A percentile compares a stretch with the other conserved stretches of the same genome.
Evolutionary conservation across 208 protist genomes (phyloP).

Genomic region (Blastocrithidia nonstop): DNA sequence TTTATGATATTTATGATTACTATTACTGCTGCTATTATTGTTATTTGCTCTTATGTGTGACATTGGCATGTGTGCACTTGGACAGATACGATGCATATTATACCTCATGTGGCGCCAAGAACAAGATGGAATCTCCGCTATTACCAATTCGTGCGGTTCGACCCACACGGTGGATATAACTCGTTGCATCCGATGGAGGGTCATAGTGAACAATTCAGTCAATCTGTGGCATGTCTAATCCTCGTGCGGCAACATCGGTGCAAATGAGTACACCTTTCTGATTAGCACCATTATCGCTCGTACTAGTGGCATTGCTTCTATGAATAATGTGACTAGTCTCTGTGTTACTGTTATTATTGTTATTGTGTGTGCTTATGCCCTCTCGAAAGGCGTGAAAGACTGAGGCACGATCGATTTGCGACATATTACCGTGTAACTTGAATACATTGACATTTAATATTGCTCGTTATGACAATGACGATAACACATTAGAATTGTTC

Average conservation of each 20-base stretch:
- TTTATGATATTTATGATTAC: too few species aligned
- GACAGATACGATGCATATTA: constrained; percentile 80
- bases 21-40: constrained; percentile 3
- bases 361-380: constrained; percentile 15
- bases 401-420: constrained; percentile 84
- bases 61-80: constrained; percentile 37
- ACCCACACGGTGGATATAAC: constrained; percentile 93
- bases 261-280: constrained; percentile 86
- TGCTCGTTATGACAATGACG: constrained; percentile 6
- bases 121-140: constrained; percentile 85
- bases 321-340: too few species aligned
- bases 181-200: constrained; percentile 85
- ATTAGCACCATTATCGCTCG: constrained; percentile 14
- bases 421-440: constrained; percentile 91
- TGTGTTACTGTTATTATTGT: constrained; percentile 20
- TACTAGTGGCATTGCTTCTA: too few species aligned
- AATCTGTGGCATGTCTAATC: constrained; percentile 91
- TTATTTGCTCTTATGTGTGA: neutral
- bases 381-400: constrained; percentile 84
- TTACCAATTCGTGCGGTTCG: constrained; percentile 92
- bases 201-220: constrained; percentile 97
- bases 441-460: constrained; percentile 81
- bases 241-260: constrained; percentile 90
- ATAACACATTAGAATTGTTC: too few species aligned
- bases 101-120: constrained; percentile 83